phyloP scores from a whole-genome alignment of 108 stramenopile genomes.

The Aureococcus anophagefferens region DNA sequence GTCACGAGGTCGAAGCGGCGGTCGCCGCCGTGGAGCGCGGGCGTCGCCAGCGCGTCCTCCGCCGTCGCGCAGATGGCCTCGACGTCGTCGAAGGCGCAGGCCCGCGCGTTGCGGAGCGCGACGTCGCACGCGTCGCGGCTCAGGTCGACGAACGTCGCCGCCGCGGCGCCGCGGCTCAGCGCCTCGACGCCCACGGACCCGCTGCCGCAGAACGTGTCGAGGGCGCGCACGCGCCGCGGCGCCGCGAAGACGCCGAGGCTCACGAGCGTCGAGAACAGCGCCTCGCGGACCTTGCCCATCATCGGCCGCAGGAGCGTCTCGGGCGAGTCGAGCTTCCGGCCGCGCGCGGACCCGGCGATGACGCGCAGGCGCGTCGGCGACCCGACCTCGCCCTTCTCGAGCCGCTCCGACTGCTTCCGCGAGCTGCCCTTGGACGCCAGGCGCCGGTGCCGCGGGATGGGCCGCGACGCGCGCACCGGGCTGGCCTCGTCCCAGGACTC shows the following conservation, averaged over 20 bases:
- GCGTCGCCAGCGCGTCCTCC: constrained; percentile 67
- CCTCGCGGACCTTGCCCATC: constrained; percentile 96
- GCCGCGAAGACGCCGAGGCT: constrained; percentile 69
- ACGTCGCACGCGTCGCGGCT: constrained; percentile 58
- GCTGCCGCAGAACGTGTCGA: constrained; percentile 85
- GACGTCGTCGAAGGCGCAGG: constrained; percentile 55
- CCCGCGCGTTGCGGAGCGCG: constrained; percentile 55
- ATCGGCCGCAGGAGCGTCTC: constrained; percentile 89
- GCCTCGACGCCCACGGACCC: constrained; percentile 86
- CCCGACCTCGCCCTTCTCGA: too few relatives aligned
- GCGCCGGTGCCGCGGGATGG: too few relatives aligned
- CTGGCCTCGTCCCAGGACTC: too few relatives aligned
- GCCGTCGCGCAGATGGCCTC: constrained; percentile 71
- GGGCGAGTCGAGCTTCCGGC: constrained; percentile 71
- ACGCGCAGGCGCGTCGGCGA: constrained; percentile 41
- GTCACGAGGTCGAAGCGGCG: constrained; percentile 60
- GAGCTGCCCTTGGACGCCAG: too few relatives aligned
- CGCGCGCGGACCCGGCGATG: constrained; percentile 60
- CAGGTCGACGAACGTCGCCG: constrained; percentile 76
- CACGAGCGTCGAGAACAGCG: constrained; percentile 74
- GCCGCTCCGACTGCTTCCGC: too few relatives aligned
- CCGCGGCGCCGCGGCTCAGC: constrained; percentile 70
- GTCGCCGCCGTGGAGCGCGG: constrained; percentile 43
- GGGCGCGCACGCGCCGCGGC: constrained; percentile 38
- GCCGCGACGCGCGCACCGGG: too few relatives aligned